Evolutionary conservation across 1,284 basidiomycete species (phyloP).

Genomic region (Sporisorium graminicola): DNA sequence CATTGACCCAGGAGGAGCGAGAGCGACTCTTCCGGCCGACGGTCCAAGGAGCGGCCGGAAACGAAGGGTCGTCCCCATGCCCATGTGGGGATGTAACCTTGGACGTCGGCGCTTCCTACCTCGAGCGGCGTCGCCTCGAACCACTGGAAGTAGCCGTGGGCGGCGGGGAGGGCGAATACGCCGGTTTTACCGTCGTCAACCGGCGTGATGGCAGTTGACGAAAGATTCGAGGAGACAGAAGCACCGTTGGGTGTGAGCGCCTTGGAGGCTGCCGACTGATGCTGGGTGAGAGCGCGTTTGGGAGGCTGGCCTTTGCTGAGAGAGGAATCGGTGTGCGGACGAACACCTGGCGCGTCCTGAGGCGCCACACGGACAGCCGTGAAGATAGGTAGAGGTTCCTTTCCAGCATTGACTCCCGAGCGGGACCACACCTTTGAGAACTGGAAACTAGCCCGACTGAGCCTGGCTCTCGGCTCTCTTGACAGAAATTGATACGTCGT

Average conservation of each 20-base stretch:
- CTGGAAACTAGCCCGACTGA: constrained; percentile 61
- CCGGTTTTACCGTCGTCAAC: constrained; percentile 17
- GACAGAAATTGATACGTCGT: constrained; percentile 61
- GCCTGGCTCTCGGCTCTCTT: constrained; percentile 50
- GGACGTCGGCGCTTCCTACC: constrained; percentile 65
- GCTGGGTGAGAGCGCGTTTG: constrained; percentile 44
- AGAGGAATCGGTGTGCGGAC: constrained; percentile 42
- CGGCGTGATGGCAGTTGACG: background rate
- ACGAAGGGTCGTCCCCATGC: constrained; percentile 66
- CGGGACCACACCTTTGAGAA: constrained; percentile 64
- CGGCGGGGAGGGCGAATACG: constrained; percentile 15
- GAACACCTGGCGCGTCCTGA: constrained; percentile 36
- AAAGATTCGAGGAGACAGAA: background rate
- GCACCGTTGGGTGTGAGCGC: constrained; percentile 14
- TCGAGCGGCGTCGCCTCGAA: constrained; percentile 69
- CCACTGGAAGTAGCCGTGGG: constrained; percentile 65
- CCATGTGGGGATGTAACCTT: constrained; percentile 70
- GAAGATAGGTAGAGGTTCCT: constrained; percentile 62
- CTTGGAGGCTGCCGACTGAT: constrained; percentile 36
- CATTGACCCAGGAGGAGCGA: constrained; percentile 67
- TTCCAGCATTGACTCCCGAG: constrained; percentile 34
- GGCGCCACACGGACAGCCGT: constrained; percentile 59
- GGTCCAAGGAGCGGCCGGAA: constrained; percentile 55
- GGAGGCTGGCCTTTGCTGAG: constrained; percentile 50
- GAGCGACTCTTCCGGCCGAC: constrained; percentile 59